Percentiles rank a stretch among this genome's conserved stretches.
phyloP scores from a whole-genome alignment of 495 filamentous ascomycete genomes.

The Penicillium atrosanguineum region DNA sequence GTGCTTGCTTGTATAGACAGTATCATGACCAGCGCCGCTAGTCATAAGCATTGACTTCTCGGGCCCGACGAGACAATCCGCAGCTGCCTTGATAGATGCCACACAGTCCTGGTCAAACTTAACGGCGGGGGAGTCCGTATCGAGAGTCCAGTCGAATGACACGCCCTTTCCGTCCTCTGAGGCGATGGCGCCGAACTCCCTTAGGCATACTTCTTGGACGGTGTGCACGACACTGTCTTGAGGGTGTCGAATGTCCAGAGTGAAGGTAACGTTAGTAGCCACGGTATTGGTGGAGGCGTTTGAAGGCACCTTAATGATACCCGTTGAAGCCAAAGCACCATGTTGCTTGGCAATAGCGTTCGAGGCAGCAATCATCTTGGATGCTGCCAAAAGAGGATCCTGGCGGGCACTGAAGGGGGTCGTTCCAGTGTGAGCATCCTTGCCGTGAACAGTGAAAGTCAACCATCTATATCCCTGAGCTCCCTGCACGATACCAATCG shows the following conservation, averaged over 20 bases:
- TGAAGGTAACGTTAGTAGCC: slow-evolving; percentile 62
- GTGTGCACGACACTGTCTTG: slow-evolving; percentile 52
- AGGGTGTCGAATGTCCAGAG: slow-evolving; percentile 65
- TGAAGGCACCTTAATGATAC: slow-evolving; percentile 58
- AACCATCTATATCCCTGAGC: slow-evolving; percentile 63
- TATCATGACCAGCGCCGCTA: slow-evolving; percentile 60
- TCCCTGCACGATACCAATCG: slow-evolving; percentile 66
- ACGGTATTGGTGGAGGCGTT: slow-evolving; percentile 68
- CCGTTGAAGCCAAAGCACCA: slow-evolving; percentile 61
- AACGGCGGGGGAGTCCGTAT: slow-evolving; percentile 60
- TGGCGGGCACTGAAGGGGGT: slow-evolving; percentile 53
- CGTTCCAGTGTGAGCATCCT: slow-evolving; percentile 71
- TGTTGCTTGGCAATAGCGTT: slow-evolving; percentile 55
- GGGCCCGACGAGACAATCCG: slow-evolving; percentile 43
- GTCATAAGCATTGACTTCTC: slow-evolving; percentile 43
- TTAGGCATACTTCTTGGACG: slow-evolving; percentile 45
- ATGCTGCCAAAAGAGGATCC: slow-evolving; percentile 63
- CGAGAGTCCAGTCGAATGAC: slow-evolving; percentile 47
- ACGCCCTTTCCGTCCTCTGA: slow-evolving; percentile 47
- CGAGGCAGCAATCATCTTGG: slow-evolving; percentile 62
- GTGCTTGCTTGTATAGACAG: slow-evolving; percentile 52
- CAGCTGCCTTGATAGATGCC: slow-evolving; percentile 53
- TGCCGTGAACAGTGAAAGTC: slow-evolving; percentile 57
- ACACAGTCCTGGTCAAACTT: slow-evolving; percentile 66
- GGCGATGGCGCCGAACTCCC: slow-evolving; percentile 51